phyloP scores from a whole-genome alignment of 495 filamentous ascomycete species.

The Daldinia loculata region DNA sequence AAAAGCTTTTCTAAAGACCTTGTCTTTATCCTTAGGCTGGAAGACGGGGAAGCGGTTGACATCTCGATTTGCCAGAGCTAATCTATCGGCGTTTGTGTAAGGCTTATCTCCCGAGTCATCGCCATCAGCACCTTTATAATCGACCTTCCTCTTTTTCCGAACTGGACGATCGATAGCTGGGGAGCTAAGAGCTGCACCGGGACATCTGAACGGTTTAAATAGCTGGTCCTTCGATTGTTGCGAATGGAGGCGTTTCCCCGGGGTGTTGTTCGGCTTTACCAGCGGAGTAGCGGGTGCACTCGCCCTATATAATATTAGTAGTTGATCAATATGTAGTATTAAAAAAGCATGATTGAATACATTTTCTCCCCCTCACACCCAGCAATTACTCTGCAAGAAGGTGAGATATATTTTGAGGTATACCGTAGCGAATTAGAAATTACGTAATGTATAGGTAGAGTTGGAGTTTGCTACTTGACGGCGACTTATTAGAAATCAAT shows the following conservation, averaged over 20 bases:
- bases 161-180: slow-evolving; percentile 82
- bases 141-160: slow-evolving; percentile 87
- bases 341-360: slow-evolving; percentile 7
- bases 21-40: slow-evolving; percentile 85
- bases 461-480: slow-evolving; percentile 10
- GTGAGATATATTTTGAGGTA: not conserved
- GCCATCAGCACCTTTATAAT: slow-evolving; percentile 85
- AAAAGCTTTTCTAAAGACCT: slow-evolving; percentile 83
- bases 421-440: slow-evolving; percentile 10
- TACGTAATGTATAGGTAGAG: not conserved
- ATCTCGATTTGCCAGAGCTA: slow-evolving; percentile 87
- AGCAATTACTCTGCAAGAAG: not conserved
- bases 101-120: slow-evolving; percentile 76
- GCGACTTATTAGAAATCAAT: slow-evolving; percentile 14
- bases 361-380: slow-evolving; percentile 22
- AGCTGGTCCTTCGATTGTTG: slow-evolving; percentile 72
- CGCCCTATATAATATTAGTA: slow-evolving; percentile 33
- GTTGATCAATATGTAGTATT: slow-evolving; percentile 2
- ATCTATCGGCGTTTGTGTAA: slow-evolving; percentile 87
- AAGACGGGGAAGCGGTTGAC: slow-evolving; percentile 91
- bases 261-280: slow-evolving; percentile 36
- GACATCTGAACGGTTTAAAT: slow-evolving; percentile 90
- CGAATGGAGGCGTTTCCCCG: slow-evolving; percentile 50
- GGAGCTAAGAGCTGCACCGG: slow-evolving; percentile 76
- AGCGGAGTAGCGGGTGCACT: slow-evolving; percentile 35